Base-by-base conservation (phyloP, 345 rosid species). In the Sisymbrium irio region DNA sequence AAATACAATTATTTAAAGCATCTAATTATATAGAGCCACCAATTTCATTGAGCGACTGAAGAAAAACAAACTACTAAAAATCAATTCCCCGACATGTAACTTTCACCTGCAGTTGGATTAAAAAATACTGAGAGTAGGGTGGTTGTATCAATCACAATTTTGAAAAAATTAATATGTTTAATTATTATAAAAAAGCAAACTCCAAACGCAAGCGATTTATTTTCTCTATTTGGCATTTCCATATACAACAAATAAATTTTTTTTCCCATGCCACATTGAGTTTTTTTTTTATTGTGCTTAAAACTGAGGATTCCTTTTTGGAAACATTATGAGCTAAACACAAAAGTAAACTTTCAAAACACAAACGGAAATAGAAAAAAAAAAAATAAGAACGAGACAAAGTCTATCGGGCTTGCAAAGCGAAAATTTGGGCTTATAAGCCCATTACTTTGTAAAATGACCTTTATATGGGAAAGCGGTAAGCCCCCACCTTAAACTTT, bases 21-120 rank as follows among this genome's bases (percentile, higher is more conserved):
- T 65, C 18, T 27, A 19, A 17, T 50, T 53, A 27, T 27, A 14
- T 25, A 27, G 58, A 25, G 58, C 35, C 58, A 25, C 58, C 25
- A 17, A 53, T 19, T 33, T 35, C 45, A n/a, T n/a, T 45, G 44
- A 40, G 53, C 17, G 19, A 42, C 12, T 33, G 35, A 69, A 28
- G 22, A 71, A n/a, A 57, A 32, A 32, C 22, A 6, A 45, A 42
- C 3, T 44, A 57, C 25, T 17, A 62, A 30, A 32, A 63, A 18
- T 15, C 41, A 49, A 9, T 19, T 32, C 28, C 50, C 37, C 13
- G 57, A 54, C 71, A 33, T 73, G 57, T 51, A 62, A 51, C 68
- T 51, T 50, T 62, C 69, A 54, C 62, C 54, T 62, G 14, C 9
- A 51, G n/a, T 25, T 47, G n/a, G 55, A 72, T 51, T 51, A 32